These are phyloP conservation scores for Mortierella sp. DNA, from an alignment of 371 early-diverging fungal genomes.

Conservation along the genomic window DNA sequence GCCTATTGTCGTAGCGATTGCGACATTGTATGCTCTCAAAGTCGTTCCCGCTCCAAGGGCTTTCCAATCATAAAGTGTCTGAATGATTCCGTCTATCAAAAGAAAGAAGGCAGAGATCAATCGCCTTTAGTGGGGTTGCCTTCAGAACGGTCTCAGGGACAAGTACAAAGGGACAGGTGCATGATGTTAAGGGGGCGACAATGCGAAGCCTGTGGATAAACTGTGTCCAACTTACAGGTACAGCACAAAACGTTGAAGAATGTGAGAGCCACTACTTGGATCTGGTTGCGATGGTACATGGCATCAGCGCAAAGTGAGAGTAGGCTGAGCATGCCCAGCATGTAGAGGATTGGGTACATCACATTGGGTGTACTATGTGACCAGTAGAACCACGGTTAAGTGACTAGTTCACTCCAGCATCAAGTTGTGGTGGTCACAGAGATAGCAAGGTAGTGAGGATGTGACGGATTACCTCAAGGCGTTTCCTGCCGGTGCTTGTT, in stretches of 20 bases:
- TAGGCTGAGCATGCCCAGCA: constrained; percentile 38
- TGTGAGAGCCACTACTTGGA: constrained; percentile 49
- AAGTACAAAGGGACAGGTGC: too few relatives aligned
- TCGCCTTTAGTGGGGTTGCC: too few relatives aligned
- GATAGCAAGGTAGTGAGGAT: too few relatives aligned
- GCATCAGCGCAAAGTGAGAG: constrained; percentile 45
- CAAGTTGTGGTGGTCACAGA: background rate
- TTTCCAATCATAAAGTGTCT: constrained; percentile 31
- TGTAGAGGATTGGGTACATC: constrained; percentile 43
- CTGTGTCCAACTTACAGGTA: constrained; percentile 24
- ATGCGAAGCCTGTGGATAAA: background rate
- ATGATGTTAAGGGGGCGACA: background rate
- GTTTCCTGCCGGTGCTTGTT: constrained; percentile 11
- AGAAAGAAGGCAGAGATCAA: too few relatives aligned
- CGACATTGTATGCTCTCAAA: constrained; percentile 29
- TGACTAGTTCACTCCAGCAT: background rate
- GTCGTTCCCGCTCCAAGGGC: background rate
- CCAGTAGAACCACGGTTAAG: background rate
- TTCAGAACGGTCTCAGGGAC: too few relatives aligned
- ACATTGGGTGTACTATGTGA: constrained; percentile 34
- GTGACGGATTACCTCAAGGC: constrained; percentile 22
- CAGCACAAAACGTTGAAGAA: constrained; percentile 42
- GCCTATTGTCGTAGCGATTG: constrained; percentile 37
- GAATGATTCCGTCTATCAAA: constrained; percentile 36
- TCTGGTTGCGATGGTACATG: constrained; percentile 47